These are phyloP conservation scores for Aspergillus intermedius DNA, from an alignment of 2,329 filamentous ascomycete species.

Conservation along the genomic window DNA sequence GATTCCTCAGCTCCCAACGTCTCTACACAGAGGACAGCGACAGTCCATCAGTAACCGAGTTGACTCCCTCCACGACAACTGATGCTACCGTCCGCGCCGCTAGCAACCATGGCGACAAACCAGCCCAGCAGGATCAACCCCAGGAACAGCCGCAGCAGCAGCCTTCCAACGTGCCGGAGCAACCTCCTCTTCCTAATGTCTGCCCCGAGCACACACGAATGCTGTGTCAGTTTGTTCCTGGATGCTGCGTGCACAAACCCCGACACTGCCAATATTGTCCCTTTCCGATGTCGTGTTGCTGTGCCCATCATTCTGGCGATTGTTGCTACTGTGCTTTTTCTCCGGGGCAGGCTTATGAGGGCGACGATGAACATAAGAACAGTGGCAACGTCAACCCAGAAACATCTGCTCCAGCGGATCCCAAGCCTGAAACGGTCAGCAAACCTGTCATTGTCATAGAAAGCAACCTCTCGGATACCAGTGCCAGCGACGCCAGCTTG, in stretches of 20 bases:
- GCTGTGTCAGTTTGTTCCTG: slow-evolving; percentile 9
- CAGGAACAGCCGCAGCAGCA: neutral
- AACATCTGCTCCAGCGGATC: no score
- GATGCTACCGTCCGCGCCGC: neutral
- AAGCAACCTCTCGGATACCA: neutral
- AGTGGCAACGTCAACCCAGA: neutral
- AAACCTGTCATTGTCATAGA: no score
- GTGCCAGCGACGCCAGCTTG: neutral
- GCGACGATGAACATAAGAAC: neutral
- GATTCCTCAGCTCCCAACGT: neutral
- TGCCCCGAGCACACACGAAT: slow-evolving; percentile 1
- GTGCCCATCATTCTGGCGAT: slow-evolving; percentile 15
- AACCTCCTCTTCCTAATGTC: no score
- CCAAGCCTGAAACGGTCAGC: no score
- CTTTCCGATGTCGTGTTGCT: slow-evolving; percentile 13
- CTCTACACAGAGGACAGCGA: neutral
- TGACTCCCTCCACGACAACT: neutral
- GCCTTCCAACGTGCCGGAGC: no score
- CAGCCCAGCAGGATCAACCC: slow-evolving; percentile 4
- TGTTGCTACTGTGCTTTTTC: slow-evolving; percentile 11
- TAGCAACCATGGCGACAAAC: neutral
- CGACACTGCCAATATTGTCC: slow-evolving; percentile 9
- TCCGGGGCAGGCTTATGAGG: neutral
- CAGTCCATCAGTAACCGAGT: neutral
- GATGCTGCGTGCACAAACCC: slow-evolving; percentile 14